Base-by-base conservation (phyloP, 768 basidiomycete species). In the Leccinum subtestaceum region DNA sequence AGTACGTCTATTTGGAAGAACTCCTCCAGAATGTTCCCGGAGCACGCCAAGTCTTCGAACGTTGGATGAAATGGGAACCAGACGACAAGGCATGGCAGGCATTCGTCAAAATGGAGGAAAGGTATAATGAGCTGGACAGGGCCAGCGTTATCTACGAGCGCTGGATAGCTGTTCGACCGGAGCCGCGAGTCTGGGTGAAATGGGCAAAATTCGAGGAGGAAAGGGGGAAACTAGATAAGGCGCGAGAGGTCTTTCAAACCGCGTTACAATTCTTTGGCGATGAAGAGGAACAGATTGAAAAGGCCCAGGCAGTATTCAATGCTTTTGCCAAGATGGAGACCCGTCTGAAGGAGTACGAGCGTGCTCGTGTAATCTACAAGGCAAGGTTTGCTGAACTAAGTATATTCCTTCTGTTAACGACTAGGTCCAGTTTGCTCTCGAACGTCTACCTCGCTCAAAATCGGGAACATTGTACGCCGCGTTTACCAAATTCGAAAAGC, bases 61-160 rank as follows among this genome's bases (percentile, higher is more conserved):
- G 97, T 49, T 99, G 97, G 97, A 96, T 98, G 94, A 85, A 93
- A 64, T 98, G 97, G 97, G 97, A 98, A 71, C 97, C 97, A 1
- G 95, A 98, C 67, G 97, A 98, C 83, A 98, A 98, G 78, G 95
- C 96, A 3, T 99, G 96, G 96, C 92, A 95, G 70, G 93, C 94
- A n/a, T 98, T 96, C 75, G 92, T 98, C 81, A 98, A 99, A 78
- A 80, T 98, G 72, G 97, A 99, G 77, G 87, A 89, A 69, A 84
- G 97, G 53, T 99, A 98, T 71, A 80, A 86, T 57, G 97, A 99
- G 74, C 76, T 86, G 21, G 97, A 98, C 66, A 82, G 97, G 9
- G 96, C 95, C 2, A 96, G 94, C 59, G 79, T 87, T 21, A 89
- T 98, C 36, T 97, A 96, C 70, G 96, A 98, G 69, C 81, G 94